These are phyloP conservation scores for Paraurostyla sp. DNA, from an alignment of 73 alveolate genomes.

Conservation along the genomic window DNA sequence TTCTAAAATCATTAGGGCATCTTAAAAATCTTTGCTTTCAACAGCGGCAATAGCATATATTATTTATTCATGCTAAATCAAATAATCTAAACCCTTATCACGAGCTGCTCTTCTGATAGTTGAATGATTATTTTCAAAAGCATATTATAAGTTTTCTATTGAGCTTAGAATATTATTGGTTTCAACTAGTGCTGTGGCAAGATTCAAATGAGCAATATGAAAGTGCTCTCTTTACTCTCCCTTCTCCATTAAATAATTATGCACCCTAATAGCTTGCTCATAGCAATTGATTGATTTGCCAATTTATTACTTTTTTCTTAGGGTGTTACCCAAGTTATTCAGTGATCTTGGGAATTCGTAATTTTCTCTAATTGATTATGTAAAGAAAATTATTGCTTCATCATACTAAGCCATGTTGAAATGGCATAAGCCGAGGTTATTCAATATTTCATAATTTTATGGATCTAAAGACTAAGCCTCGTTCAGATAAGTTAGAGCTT, in stretches of 20 bases:
- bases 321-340: constrained; percentile 27
- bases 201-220: constrained; percentile 52
- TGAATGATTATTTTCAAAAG: constrained; percentile 28
- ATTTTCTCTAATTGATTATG: constrained; percentile 29
- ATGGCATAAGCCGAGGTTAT: constrained; percentile 26
- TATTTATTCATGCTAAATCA: constrained; percentile 20
- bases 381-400: constrained; percentile 20
- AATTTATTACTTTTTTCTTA: constrained; percentile 11
- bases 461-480: background rate
- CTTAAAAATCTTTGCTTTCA: constrained; percentile 36
- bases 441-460: constrained; percentile 4
- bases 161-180: constrained; percentile 9
- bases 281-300: background rate
- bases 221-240: constrained; percentile 9
- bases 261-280: constrained; percentile 39
- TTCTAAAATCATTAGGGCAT: background rate
- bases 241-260: background rate
- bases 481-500: constrained; percentile 7
- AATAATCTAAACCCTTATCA: constrained; percentile 28
- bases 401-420: background rate
- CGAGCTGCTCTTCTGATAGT: background rate
- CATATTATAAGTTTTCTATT: constrained; percentile 23
- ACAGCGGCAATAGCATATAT: constrained; percentile 1
- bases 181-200: constrained; percentile 17
- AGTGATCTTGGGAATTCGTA: constrained; percentile 41